phyloP scores from a whole-genome alignment of 495 filamentous ascomycete genomes.

The Daldinia bambusicola region DNA sequence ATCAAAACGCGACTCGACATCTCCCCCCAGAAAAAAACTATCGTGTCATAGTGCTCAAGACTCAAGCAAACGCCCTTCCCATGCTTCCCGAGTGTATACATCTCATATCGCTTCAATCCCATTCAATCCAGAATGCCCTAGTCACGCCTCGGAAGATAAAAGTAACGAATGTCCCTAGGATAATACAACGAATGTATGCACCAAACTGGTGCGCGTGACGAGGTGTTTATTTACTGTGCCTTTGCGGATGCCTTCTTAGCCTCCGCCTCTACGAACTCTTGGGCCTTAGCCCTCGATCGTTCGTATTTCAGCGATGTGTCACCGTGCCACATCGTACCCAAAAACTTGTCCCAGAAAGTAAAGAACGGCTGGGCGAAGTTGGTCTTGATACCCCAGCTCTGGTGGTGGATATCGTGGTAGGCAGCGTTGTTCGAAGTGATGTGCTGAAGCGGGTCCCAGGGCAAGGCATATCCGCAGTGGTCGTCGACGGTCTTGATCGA shows the following conservation, averaged over 20 bases:
- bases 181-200: conserved; percentile 48
- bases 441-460: conserved; percentile 92
- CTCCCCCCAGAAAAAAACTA: conserved; percentile 11
- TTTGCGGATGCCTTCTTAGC: conserved; percentile 49
- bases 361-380: conserved; percentile 83
- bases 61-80: conserved; percentile 34
- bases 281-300: conserved; percentile 50
- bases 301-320: conserved; percentile 58
- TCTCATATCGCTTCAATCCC: conserved; percentile 36
- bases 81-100: conserved; percentile 36
- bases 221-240: conserved; percentile 34
- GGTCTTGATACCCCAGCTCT: conserved; percentile 97
- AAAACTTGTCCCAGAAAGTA: conserved; percentile 80
- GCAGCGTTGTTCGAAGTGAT: conserved; percentile 91
- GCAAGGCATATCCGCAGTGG: conserved; percentile 94
- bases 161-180: conserved; percentile 41
- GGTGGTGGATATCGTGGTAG: conserved; percentile 98
- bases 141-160: conserved; percentile 34
- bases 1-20: conserved; percentile 7
- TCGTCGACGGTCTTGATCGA: conserved; percentile 98
- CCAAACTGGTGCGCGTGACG: conserved; percentile 23
- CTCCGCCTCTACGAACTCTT: conserved; percentile 47
- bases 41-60: conserved; percentile 25
- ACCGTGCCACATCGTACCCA: conserved; percentile 80
- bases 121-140: conserved; percentile 37